Conservation (phyloP, 2,329 filamentous ascomycete species). For the Microcyclosporella mali region DNA sequence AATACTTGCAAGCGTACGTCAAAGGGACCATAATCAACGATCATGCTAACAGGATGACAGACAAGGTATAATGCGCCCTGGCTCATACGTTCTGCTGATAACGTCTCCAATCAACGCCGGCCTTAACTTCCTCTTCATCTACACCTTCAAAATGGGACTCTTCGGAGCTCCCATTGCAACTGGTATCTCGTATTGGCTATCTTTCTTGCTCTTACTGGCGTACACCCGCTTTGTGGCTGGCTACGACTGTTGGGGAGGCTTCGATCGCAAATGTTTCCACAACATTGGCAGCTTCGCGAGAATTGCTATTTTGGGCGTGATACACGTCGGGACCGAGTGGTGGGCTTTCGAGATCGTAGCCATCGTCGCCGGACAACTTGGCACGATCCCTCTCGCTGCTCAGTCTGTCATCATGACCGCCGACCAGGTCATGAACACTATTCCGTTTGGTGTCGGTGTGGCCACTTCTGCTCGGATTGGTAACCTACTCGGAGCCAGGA, state of each 20-base stretch:
- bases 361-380: slow-evolving; percentile 71
- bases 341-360: slow-evolving; percentile 93
- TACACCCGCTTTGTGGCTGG: slow-evolving; percentile 68
- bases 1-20: slow-evolving; percentile 46
- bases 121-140: slow-evolving; percentile 63
- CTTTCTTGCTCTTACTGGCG: slow-evolving; percentile 66
- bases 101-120: slow-evolving; percentile 55
- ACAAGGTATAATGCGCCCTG: slow-evolving; percentile 58
- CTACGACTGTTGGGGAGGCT: slow-evolving; percentile 71
- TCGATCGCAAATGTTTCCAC: slow-evolving; percentile 56
- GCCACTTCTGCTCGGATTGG: slow-evolving; percentile 72
- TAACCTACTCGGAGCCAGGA: slow-evolving; percentile 67
- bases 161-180: slow-evolving; percentile 77
- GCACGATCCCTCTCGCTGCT: slow-evolving; percentile 70
- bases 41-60: not conserved
- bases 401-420: slow-evolving; percentile 67
- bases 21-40: no score
- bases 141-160: slow-evolving; percentile 63
- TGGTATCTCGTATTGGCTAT: slow-evolving; percentile 78
- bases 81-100: slow-evolving; percentile 57
- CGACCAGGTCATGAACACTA: slow-evolving; percentile 58
- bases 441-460: slow-evolving; percentile 81
- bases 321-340: slow-evolving; percentile 85
- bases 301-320: slow-evolving; percentile 67
- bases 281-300: slow-evolving; percentile 66